Base-by-base conservation (phyloP, 1,284 basidiomycete genomes). In the Farysia itapuensis region DNA sequence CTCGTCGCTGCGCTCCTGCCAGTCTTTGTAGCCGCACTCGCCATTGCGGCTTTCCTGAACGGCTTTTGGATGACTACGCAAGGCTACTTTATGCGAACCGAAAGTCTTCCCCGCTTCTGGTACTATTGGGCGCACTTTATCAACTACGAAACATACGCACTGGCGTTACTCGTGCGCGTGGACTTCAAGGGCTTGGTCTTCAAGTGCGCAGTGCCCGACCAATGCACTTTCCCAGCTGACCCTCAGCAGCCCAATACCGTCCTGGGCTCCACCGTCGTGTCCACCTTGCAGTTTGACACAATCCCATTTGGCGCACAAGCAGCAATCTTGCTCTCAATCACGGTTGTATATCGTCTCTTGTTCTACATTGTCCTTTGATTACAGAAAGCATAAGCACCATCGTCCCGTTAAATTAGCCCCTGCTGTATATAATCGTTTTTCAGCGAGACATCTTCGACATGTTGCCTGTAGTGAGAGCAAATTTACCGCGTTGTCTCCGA, bases 21-120 rank as follows among this genome's bases (percentile, higher is more conserved):
- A 0, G 81, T 84, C 39, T 85, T 85, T 52, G 82, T 85, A 26
- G 84, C 83, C 0, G 80, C 84, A 1, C 78, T 86, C 3, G 84
- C 84, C 0, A 77, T 85, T 3, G 75, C 79, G 15, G 78, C 81
- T 2, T 85, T 85, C 66, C 51, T 82, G 28, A 85, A 85, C 63
- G 84, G 84, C 0, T 82, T 85, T 50, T 85, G 83, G 83, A 85
- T 85, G 83, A 79, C 79, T 46, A 51, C 58, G 1, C 50, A 60
- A 25, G 56, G 68, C 11, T 70, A 64, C 49, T 75, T 77, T 70
- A 82, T 85, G 0, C 73, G 80, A 4, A 34, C 43, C 2, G 54
- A 35, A n/a, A 81, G 81, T n/a, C 77, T 85, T 8, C 83, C 83
- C 0, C 68, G 79, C 0, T 85, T 84, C 69, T 84, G 83, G 83